These are phyloP conservation scores for Podila verticillata DNA, from an alignment of 192 early-diverging fungal genomes.

Conservation along the genomic window DNA sequence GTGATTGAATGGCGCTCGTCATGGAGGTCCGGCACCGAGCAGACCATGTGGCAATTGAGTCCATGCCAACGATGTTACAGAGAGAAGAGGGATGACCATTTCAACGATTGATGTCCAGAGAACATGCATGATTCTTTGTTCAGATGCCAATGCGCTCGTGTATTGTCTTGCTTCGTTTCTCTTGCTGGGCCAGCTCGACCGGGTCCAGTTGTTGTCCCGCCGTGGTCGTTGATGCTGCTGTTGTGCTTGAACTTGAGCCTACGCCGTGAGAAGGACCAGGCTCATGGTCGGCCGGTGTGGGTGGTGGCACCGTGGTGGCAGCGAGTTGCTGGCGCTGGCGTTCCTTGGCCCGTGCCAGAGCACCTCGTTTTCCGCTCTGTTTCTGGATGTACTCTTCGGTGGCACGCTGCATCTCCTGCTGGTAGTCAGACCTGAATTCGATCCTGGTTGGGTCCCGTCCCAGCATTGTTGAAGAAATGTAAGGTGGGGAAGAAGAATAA, in stretches of 20 bases:
- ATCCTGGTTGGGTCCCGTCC: slow-evolving; percentile 34
- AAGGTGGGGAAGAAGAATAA: not conserved
- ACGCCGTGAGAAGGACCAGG: not conserved
- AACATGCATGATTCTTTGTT: not conserved
- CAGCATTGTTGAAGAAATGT: slow-evolving; percentile 6
- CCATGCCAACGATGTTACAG: too few species aligned
- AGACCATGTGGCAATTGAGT: too few species aligned
- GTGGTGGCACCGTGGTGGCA: slow-evolving; percentile 17
- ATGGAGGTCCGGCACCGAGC: too few species aligned
- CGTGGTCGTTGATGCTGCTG: not conserved
- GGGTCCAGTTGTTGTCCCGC: slow-evolving; percentile 11
- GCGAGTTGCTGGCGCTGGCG: slow-evolving; percentile 4
- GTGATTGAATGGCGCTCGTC: too few species aligned
- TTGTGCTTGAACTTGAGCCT: not conserved
- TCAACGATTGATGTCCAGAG: too few species aligned
- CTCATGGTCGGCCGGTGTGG: slow-evolving; percentile 19
- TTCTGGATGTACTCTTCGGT: slow-evolving; percentile 26
- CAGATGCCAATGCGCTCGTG: slow-evolving; percentile 24
- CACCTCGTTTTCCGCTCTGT: not conserved
- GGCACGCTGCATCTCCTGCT: slow-evolving; percentile 25
- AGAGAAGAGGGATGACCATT: too few species aligned
- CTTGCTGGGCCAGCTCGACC: slow-evolving; percentile 21
- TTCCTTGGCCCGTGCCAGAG: slow-evolving; percentile 3
- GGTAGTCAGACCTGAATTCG: slow-evolving; percentile 28
- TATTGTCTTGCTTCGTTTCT: slow-evolving; percentile 27